Conservation (phyloP, 352 stramenopile species). For the Pythium diclinum region DNA sequence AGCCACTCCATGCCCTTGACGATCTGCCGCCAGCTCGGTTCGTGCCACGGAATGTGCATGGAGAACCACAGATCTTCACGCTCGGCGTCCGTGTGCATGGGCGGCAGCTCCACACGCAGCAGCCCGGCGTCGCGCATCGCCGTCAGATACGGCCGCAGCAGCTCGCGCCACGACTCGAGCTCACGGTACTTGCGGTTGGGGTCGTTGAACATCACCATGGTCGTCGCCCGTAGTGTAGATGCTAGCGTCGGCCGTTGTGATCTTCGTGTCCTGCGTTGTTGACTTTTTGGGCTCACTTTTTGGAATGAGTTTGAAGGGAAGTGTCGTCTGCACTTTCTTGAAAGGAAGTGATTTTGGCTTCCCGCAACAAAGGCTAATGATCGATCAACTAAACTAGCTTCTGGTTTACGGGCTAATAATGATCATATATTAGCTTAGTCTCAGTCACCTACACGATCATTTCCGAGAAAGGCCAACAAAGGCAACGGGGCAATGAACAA, state of each 20-base stretch:
- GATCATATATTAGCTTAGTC: too few relatives aligned
- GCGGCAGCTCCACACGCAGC: not conserved
- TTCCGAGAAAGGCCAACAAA: too few relatives aligned
- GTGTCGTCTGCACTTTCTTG: not conserved
- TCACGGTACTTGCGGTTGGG: not conserved
- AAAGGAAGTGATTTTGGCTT: not conserved
- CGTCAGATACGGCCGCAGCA: slow-evolving; percentile 16
- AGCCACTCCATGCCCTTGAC: slow-evolving; percentile 18
- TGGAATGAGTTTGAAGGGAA: not conserved
- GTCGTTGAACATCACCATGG: not conserved
- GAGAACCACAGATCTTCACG: slow-evolving; percentile 4
- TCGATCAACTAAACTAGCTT: too few relatives aligned
- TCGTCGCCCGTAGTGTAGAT: not conserved
- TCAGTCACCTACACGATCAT: too few relatives aligned
- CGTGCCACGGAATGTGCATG: slow-evolving; percentile 3
- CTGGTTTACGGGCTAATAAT: too few relatives aligned
- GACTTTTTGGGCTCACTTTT: not conserved
- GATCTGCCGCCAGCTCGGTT: slow-evolving; percentile 6
- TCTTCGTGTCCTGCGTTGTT: too few relatives aligned
- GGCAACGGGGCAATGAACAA: too few relatives aligned
- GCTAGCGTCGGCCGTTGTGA: too few relatives aligned
- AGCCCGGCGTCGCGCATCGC: slow-evolving; percentile 11
- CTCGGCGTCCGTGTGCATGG: slow-evolving; percentile 13
- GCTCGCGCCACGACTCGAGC: slow-evolving; percentile 1
- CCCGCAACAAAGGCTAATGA: too few relatives aligned